A percentile compares a stretch with the other conserved stretches of the same genome.
These are phyloP conservation scores for Hura crepitans DNA, from an alignment of 441 rosid genomes.

Conservation along the genomic window DNA sequence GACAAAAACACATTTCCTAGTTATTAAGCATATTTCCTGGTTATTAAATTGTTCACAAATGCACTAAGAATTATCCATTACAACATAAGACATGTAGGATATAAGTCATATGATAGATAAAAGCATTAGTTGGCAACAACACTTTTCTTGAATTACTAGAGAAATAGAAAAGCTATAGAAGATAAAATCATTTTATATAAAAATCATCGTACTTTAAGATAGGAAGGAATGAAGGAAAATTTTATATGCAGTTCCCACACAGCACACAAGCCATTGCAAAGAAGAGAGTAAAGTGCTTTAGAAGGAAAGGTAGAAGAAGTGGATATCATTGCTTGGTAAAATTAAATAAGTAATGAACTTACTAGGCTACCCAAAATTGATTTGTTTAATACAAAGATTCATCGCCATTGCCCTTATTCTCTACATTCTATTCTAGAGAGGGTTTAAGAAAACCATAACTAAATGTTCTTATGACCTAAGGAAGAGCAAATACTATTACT, in stretches of 20 bases:
- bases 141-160: too few species aligned
- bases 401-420: neutral
- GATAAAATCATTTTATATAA: too few species aligned
- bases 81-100: too few species aligned
- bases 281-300: neutral
- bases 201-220: too few species aligned
- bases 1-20: too few species aligned
- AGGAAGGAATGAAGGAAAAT: neutral
- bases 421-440: neutral
- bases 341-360: too few species aligned
- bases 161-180: too few species aligned
- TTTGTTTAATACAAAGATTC: neutral
- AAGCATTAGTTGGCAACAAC: too few species aligned
- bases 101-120: too few species aligned
- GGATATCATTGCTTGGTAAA: neutral
- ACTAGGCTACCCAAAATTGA: neutral
- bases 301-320: neutral
- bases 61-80: too few species aligned
- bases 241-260: conserved; percentile 5
- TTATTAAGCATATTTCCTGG: too few species aligned
- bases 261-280: neutral
- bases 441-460: neutral
- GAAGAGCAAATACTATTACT: conserved; percentile 2
- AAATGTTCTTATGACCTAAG: neutral
- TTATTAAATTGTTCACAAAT: too few species aligned